Evolutionary conservation across 768 basidiomycete species (phyloP).

Genomic region (Leucosporidium yakuticum): DNA sequence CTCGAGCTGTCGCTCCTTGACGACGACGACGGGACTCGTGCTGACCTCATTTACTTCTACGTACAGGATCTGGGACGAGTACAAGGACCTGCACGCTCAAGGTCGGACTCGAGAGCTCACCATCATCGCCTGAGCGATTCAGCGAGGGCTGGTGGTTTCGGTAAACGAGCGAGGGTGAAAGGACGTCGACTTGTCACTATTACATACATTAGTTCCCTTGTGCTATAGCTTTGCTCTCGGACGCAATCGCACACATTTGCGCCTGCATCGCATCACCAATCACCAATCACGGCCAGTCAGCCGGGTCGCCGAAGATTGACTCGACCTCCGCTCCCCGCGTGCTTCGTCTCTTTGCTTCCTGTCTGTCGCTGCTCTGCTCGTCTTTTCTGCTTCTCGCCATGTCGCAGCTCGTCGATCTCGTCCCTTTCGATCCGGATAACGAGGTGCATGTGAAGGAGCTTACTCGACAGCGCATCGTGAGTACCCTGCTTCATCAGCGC

Average conservation of each 20-base stretch:
- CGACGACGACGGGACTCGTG: no score
- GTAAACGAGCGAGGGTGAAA: not conserved
- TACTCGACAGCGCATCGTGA: conserved; percentile 10
- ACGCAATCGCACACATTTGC: not conserved
- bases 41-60: no score
- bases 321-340: not conserved
- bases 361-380: not conserved
- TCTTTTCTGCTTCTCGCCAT: not conserved
- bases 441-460: conserved; percentile 9
- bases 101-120: conserved; percentile 26
- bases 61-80: conserved; percentile 28
- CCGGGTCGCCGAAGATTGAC: not conserved
- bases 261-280: not conserved
- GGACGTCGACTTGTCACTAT: not conserved
- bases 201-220: not conserved
- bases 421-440: conserved; percentile 13
- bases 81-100: conserved; percentile 33
- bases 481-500: not conserved
- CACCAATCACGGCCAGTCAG: not conserved
- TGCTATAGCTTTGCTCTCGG: not conserved
- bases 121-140: conserved; percentile 23
- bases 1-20: no score
- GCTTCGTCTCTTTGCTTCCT: not conserved
- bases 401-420: not conserved
- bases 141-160: no score